Evolutionary conservation across 1,284 basidiomycete genomes (phyloP).

Genomic region (Cutaneotrichosporon arboriforme): DNA sequence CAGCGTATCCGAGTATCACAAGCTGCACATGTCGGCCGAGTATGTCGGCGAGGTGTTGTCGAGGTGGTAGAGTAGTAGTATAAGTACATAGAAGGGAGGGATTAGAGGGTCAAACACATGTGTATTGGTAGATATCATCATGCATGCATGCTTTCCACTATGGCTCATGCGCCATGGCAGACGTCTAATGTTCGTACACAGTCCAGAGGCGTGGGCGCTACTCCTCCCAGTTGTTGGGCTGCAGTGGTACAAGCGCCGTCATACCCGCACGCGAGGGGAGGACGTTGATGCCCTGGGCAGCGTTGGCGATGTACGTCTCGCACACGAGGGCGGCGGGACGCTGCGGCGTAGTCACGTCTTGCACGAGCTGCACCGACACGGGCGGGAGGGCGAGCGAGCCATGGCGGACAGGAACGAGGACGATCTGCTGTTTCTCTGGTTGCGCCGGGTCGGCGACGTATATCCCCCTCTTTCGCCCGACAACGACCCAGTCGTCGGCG

Average conservation of each 20-base stretch:
- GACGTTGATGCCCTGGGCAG: conserved; percentile 37
- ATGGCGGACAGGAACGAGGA: conserved; percentile 38
- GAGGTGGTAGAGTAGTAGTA: conserved; percentile 28
- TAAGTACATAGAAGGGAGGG: not conserved
- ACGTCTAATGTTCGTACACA: not conserved
- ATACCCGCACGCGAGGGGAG: conserved; percentile 35
- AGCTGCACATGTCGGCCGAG: conserved; percentile 39
- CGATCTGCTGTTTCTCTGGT: conserved; percentile 22
- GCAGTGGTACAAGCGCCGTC: conserved; percentile 34
- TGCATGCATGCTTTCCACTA: conserved; percentile 3
- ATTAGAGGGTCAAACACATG: not conserved
- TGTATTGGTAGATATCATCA: conserved; percentile 7
- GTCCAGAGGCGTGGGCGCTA: not conserved
- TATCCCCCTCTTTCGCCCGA: conserved; percentile 40
- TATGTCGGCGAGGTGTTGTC: conserved; percentile 38
- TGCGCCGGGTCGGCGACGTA: conserved; percentile 21
- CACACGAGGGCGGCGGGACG: conserved; percentile 23
- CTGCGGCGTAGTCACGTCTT: conserved; percentile 1
- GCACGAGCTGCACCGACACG: conserved; percentile 26
- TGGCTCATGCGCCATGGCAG: too few species aligned
- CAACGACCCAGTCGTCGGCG: conserved; percentile 39
- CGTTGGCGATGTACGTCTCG: conserved; percentile 46
- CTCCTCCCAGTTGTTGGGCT: conserved; percentile 8
- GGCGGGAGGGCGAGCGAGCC: conserved; percentile 35
- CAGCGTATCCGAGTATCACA: conserved; percentile 50